Evolutionary conservation across 2,329 filamentous ascomycete genomes (phyloP).

Genomic region (Phaeophleospora eucalypticola): DNA sequence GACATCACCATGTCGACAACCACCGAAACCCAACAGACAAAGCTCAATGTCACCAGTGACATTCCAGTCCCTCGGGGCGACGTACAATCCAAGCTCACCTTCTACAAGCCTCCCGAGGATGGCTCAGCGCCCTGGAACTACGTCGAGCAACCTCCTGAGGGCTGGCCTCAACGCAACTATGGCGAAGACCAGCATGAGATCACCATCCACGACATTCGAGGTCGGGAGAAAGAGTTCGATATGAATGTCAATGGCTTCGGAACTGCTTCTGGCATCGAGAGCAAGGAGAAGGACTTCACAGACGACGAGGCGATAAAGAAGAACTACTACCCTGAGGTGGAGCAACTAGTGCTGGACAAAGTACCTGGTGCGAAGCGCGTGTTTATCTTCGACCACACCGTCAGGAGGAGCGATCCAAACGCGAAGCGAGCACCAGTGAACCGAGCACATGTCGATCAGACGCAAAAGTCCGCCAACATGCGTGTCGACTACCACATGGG

Average conservation of each 20-base stretch:
- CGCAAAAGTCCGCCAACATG: constrained; percentile 58
- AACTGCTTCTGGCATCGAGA: constrained; percentile 54
- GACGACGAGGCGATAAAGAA: constrained; percentile 65
- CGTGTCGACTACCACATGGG: constrained; percentile 66
- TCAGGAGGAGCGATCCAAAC: constrained; percentile 61
- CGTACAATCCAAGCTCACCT: constrained; percentile 45
- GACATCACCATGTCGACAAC: not conserved
- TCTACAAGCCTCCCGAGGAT: constrained; percentile 38
- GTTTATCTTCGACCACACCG: constrained; percentile 82
- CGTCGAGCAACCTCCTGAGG: constrained; percentile 60
- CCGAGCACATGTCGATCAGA: constrained; percentile 80
- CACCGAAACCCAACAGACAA: constrained; percentile 22
- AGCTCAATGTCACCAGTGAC: constrained; percentile 23
- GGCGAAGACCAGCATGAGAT: constrained; percentile 49
- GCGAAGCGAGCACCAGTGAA: constrained; percentile 66
- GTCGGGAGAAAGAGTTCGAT: constrained; percentile 60
- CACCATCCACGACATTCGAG: constrained; percentile 68
- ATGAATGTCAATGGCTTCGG: constrained; percentile 75
- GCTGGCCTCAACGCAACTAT: constrained; percentile 64
- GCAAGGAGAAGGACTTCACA: constrained; percentile 56
- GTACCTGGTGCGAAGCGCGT: constrained; percentile 64
- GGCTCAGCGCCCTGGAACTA: constrained; percentile 54
- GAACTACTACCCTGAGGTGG: constrained; percentile 82
- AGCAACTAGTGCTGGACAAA: constrained; percentile 62
- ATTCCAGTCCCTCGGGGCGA: constrained; percentile 53